These are phyloP conservation scores for Allodekkera sacchari DNA, from an alignment of 805 yeast species.

Conservation along the genomic window DNA sequence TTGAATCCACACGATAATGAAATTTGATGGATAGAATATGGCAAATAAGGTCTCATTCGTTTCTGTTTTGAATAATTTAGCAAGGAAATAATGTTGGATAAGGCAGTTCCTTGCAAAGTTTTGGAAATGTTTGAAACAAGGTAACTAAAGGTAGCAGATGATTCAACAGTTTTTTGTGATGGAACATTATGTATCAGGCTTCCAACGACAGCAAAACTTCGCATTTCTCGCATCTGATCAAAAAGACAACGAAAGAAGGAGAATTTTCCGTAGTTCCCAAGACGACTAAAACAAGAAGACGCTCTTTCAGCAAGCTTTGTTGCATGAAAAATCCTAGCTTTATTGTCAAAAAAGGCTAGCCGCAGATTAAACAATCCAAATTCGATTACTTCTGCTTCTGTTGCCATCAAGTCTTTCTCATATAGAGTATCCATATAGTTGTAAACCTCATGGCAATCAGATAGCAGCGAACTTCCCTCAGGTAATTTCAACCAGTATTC, in stretches of 20 bases:
- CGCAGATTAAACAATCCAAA: constrained; percentile 26
- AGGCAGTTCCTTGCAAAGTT: constrained; percentile 23
- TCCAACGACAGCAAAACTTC: no score
- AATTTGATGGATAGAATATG: constrained; percentile 19
- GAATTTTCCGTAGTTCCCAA: constrained; percentile 5
- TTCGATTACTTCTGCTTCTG: constrained; percentile 25
- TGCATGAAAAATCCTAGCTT: background rate
- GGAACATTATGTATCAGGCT: no score
- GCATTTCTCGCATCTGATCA: no score
- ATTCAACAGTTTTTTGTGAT: constrained; percentile 33
- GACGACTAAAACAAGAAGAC: constrained; percentile 2
- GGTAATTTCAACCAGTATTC: constrained; percentile 26
- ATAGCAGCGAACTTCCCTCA: no score
- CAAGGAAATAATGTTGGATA: constrained; percentile 32
- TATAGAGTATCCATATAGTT: constrained; percentile 36
- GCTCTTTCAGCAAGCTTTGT: constrained; percentile 5
- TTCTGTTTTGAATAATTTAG: constrained; percentile 30
- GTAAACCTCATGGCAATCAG: constrained; percentile 42
- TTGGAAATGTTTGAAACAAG: constrained; percentile 27
- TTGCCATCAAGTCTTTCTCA: constrained; percentile 31
- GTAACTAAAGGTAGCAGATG: constrained; percentile 28
- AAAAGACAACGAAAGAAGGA: constrained; percentile 1
- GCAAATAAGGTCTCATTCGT: constrained; percentile 25
- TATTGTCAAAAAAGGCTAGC: background rate
- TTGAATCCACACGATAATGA: constrained; percentile 12